Evolutionary conservation across 768 basidiomycete species (phyloP).

Genomic region (Nevesoporus exiguus): DNA sequence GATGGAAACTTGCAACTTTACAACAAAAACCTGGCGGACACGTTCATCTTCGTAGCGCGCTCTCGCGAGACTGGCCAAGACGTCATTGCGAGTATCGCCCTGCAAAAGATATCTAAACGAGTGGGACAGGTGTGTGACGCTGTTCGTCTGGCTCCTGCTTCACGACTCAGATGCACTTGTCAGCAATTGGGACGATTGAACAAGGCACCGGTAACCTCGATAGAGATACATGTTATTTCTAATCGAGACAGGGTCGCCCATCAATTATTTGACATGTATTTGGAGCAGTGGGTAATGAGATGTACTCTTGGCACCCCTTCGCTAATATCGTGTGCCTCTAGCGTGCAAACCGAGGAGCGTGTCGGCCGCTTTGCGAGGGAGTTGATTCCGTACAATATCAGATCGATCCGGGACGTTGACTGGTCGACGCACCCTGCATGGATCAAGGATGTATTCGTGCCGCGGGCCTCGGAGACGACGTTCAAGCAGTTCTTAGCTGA

Average conservation of each 20-base stretch:
- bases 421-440: constrained; percentile 36
- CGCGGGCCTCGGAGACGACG: constrained; percentile 11
- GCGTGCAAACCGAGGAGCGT: constrained; percentile 46
- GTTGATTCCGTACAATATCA: constrained; percentile 39
- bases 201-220: constrained; percentile 45
- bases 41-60: constrained; percentile 56
- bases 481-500: constrained; percentile 24
- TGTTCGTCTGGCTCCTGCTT: background rate
- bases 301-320: background rate
- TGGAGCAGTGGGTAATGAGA: constrained; percentile 63
- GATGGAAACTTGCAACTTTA: constrained; percentile 59
- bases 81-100: constrained; percentile 55
- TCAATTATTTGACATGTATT: constrained; percentile 64
- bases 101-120: constrained; percentile 54
- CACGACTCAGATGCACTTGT: background rate
- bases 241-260: constrained; percentile 64
- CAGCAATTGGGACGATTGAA: constrained; percentile 63
- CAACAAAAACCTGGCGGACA: constrained; percentile 47
- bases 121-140: constrained; percentile 45
- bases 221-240: constrained; percentile 68
- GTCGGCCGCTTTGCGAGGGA: constrained; percentile 47
- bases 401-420: constrained; percentile 39
- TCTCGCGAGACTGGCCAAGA: constrained; percentile 44
- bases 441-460: constrained; percentile 34
- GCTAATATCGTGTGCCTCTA: constrained; percentile 13